These are phyloP conservation scores for Penicillium herquei DNA, from an alignment of 495 filamentous ascomycete genomes.

Conservation along the genomic window DNA sequence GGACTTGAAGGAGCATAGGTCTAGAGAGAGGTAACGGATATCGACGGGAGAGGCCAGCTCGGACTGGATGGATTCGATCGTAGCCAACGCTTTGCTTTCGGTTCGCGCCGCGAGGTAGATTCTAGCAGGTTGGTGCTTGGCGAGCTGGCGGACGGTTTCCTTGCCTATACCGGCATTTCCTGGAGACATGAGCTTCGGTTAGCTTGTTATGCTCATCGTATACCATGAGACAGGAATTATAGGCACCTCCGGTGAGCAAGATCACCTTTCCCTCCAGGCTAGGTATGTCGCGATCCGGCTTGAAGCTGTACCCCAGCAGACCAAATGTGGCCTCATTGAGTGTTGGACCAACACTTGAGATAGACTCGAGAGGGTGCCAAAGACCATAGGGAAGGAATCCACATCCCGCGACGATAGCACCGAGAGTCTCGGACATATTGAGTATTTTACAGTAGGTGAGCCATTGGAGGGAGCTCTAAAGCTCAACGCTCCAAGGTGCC, in stretches of 20 bases:
- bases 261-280: slow-evolving; percentile 57
- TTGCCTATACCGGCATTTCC: slow-evolving; percentile 68
- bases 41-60: slow-evolving; percentile 40
- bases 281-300: slow-evolving; percentile 56
- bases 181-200: slow-evolving; percentile 15
- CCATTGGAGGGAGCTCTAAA: too few species aligned
- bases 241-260: slow-evolving; percentile 59
- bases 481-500: too few species aligned
- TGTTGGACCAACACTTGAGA: slow-evolving; percentile 37
- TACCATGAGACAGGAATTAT: neutral
- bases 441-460: too few species aligned
- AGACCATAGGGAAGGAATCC: slow-evolving; percentile 24
- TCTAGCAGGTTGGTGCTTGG: slow-evolving; percentile 56
- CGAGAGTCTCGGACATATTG: slow-evolving; percentile 9
- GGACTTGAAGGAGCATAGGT: slow-evolving; percentile 53
- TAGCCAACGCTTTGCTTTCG: slow-evolving; percentile 46
- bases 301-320: slow-evolving; percentile 41
- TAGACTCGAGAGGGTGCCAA: slow-evolving; percentile 34
- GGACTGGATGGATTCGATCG: slow-evolving; percentile 50
- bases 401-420: slow-evolving; percentile 12
- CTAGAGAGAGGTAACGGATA: slow-evolving; percentile 49
- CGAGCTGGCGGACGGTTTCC: slow-evolving; percentile 60
- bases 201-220: neutral
- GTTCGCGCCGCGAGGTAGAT: slow-evolving; percentile 66
- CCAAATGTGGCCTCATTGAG: slow-evolving; percentile 41